Base-by-base conservation (phyloP, 495 filamentous ascomycete species). In the Xanthoparmelia taractica region DNA sequence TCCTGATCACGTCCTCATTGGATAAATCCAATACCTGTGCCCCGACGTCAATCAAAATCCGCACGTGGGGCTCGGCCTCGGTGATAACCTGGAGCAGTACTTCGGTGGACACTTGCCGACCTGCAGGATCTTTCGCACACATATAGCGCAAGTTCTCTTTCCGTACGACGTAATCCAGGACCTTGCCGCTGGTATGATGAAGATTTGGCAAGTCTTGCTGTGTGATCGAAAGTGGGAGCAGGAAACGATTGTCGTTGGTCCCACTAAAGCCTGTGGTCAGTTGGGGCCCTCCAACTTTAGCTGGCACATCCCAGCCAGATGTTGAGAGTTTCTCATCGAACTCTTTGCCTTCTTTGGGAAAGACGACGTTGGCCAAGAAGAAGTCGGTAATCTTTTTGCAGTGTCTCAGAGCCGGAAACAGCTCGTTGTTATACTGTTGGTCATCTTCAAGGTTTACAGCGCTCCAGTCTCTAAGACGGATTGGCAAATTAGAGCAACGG, bases 41-140 rank as follows among this genome's bases (percentile, higher is more conserved):
- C 0, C 88, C 88, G 1, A 88, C 86, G 67, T 92, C 87, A 1
- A 91, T 76, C 8, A 92, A 82, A 0, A 92, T 87, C 10, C 74
- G 77, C 13, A 66, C n/a, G 8, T 0, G 13, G 13, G 36, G 23
- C 12, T 57, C 64, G 4, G 8, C 4, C 1, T 15, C 23, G 6
- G 18, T 36, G 23, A 66, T 33, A 1, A 1, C 3, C 2, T 5
- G 3, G 10, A 60, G n/a, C 8, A 60, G 29, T 8, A 10, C 38
- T 52, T 52, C 27, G 2, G 48, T 8, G 2, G 54, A 59, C 4
- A 66, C 2, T 29, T 57, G 54, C 2, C 36, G 11, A 25, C 60
- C 57, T 15, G 1, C 13, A 8, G 31, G 3, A 5, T 54, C 55
- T 25, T 4, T 20, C 7, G 50, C 45, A 33, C 27, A 23, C 4